Base-by-base conservation (phyloP, 2,329 filamentous ascomycete species). In the Scedosporium boydii region DNA sequence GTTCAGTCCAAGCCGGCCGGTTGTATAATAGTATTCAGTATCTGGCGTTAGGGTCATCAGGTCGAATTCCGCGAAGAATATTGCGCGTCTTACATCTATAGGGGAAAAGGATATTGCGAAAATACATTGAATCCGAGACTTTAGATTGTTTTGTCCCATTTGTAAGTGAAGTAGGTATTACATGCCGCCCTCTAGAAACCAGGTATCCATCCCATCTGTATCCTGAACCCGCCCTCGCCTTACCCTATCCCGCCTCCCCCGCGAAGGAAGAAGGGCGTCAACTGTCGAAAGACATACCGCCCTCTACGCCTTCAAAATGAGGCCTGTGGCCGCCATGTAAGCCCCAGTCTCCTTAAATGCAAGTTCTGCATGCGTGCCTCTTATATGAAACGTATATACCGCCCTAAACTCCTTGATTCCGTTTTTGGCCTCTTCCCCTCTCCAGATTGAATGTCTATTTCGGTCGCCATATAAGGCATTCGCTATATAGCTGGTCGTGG, bases 1-100 rank as follows among this genome's bases (percentile, higher is more conserved):
- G 48, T 53, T 78, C 69, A 42, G 83, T 78, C 59, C 80, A 76
- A 65, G 76, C 65, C 38, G 68, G 63, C 4, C 65, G 42, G 29
- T 64, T 64, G 12, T 61, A 58, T 0, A 63, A 53, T 14, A 59
- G 9, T 23, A 51, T 60, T 53, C 48, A 55, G 42, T 34, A 62
- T 26, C 48, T 23, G 27, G 58, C 64, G 34, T 61, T 58, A 18
- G 44, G 18, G 16, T 23, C 34, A 44, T 48, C 21, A 58, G 55
- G 21, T 55, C 62, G 41, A 16, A n/a, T 48, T 59, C 51, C 18
- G 29, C 29, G 10, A 10, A 34, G 29, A 34, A 34, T 6, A 34
- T 10, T 34, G 29, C 29, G 29, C 29, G 29, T 34, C 29, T 29
- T 29, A 34, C 6, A 34, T 34, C 29, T 34, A 9, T 34, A 7